These are phyloP conservation scores for Leccinum variabile DNA, from an alignment of 1,284 basidiomycete species.

Conservation along the genomic window DNA sequence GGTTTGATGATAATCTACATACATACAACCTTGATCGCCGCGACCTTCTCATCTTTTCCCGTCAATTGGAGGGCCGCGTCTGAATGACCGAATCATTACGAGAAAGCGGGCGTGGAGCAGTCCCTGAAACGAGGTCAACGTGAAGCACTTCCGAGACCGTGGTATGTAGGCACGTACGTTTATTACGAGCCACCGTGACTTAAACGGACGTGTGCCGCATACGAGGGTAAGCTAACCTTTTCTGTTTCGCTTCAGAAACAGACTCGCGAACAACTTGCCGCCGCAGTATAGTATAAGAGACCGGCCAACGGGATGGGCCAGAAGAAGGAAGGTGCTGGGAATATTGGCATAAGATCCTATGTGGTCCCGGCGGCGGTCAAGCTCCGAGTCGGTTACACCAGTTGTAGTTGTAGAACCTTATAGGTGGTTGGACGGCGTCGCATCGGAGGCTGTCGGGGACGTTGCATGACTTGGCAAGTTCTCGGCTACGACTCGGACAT, in stretches of 20 bases:
- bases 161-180: slow-evolving; percentile 12
- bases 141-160: slow-evolving; percentile 14
- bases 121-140: slow-evolving; percentile 36
- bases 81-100: slow-evolving; percentile 38
- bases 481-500: slow-evolving; percentile 1
- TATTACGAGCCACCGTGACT: slow-evolving; percentile 3
- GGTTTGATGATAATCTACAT: slow-evolving; percentile 40
- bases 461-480: not conserved
- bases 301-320: slow-evolving; percentile 3
- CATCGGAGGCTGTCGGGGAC: not conserved
- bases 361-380: not conserved
- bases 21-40: slow-evolving; percentile 48
- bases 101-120: slow-evolving; percentile 29
- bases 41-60: slow-evolving; percentile 39
- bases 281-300: not conserved
- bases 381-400: not conserved
- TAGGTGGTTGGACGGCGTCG: not conserved
- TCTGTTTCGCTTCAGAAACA: slow-evolving; percentile 14
- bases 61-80: slow-evolving; percentile 37
- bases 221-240: slow-evolving; percentile 6
- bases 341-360: not conserved
- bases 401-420: not conserved
- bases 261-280: not conserved
- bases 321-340: slow-evolving; percentile 14
- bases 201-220: slow-evolving; percentile 11